Conservation (phyloP, 2,329 filamentous ascomycete genomes). For the Fusarium irregulare region DNA sequence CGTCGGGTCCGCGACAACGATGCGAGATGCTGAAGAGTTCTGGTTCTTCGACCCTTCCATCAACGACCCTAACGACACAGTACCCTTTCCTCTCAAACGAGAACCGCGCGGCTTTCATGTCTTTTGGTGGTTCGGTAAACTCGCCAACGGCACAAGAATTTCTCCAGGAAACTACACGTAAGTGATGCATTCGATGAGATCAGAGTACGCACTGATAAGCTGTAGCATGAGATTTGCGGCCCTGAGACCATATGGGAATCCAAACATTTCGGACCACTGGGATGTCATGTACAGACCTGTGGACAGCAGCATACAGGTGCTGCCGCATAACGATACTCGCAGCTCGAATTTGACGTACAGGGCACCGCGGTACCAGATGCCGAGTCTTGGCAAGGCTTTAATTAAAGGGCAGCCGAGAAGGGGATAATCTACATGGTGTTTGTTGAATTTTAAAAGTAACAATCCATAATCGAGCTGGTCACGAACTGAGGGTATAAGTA, state of each 20-base stretch:
- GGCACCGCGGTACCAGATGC: conserved; percentile 11
- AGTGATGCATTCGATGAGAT: conserved; percentile 10
- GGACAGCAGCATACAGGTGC: conserved; percentile 50
- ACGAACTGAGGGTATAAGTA: neutral
- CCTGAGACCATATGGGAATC: conserved; percentile 56
- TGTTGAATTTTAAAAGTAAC: neutral
- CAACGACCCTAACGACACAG: conserved; percentile 54
- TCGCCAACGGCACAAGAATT: conserved; percentile 56
- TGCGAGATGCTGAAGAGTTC: conserved; percentile 49
- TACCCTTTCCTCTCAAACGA: conserved; percentile 52
- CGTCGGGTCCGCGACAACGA: conserved; percentile 57
- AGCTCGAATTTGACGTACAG: conserved; percentile 42
- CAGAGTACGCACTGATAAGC: conserved; percentile 17
- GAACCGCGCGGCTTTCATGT: conserved; percentile 50
- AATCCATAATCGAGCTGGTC: neutral
- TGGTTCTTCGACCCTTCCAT: conserved; percentile 51
- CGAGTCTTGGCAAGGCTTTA: neutral
- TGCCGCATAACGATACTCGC: conserved; percentile 47
- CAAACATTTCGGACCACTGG: conserved; percentile 56
- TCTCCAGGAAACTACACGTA: conserved; percentile 56
- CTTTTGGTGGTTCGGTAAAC: conserved; percentile 58
- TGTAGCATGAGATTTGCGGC: conserved; percentile 56
- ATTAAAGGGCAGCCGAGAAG: neutral
- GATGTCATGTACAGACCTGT: conserved; percentile 52
- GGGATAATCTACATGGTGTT: neutral